Conservation (phyloP, 2,329 filamentous ascomycete species). For the Bipolaris zeicola region DNA sequence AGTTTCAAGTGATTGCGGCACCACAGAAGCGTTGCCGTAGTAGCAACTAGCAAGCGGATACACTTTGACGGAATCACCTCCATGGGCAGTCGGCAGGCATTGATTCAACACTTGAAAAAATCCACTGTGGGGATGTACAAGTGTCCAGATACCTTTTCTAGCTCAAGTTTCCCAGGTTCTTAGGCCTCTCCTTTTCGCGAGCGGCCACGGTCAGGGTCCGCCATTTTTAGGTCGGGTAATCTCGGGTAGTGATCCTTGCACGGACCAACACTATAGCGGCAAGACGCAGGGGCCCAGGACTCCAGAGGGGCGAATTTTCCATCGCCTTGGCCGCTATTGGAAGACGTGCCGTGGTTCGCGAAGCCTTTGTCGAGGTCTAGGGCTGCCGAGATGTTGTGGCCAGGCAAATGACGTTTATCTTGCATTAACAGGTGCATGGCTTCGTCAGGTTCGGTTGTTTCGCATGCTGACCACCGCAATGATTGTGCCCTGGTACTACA, state of each 20-base stretch:
- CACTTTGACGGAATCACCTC: conserved; percentile 19
- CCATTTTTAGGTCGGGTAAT: conserved; percentile 29
- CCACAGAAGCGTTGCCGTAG: conserved; percentile 28
- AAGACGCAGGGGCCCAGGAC: conserved; percentile 17
- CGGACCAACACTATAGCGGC: conserved; percentile 25
- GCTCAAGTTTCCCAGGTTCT: conserved; percentile 12
- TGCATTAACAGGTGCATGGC: neutral
- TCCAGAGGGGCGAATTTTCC: conserved; percentile 26
- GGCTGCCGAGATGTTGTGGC: conserved; percentile 13
- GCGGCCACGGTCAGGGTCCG: conserved; percentile 16
- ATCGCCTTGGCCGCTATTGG: conserved; percentile 21
- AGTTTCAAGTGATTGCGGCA: conserved; percentile 2
- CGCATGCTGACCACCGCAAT: neutral
- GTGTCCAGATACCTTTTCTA: conserved; percentile 32
- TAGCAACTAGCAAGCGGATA: conserved; percentile 21
- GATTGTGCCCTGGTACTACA: neutral
- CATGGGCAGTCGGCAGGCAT: conserved; percentile 16
- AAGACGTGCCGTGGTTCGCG: conserved; percentile 17
- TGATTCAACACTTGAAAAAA: conserved; percentile 16
- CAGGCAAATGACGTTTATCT: conserved; percentile 7
- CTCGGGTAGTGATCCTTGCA: conserved; percentile 18
- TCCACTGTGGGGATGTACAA: conserved; percentile 28
- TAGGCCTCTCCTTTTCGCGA: conserved; percentile 16
- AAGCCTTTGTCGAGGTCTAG: conserved; percentile 12
- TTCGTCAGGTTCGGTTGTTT: neutral